Evolutionary conservation across 139 green algal genomes (phyloP), one percentile per base, ranked within the genome.

Genomic region (Gonium pectorale): DNA sequence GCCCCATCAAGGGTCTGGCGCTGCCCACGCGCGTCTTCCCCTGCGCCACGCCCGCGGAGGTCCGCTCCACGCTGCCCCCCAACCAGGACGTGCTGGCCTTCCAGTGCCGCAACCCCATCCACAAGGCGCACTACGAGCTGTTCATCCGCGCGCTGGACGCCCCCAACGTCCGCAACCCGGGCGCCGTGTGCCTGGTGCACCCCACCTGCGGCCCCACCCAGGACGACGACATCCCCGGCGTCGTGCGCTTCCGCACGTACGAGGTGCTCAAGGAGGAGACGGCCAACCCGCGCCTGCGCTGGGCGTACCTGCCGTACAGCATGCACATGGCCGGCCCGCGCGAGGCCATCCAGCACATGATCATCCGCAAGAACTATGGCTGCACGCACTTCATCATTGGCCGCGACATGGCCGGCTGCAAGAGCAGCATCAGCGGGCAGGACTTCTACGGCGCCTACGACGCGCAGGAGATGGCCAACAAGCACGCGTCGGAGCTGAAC

Each of bases 351-450:
- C 94, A 97, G 93, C 95, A 98, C 91, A 98, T 98, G 93, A 96
- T 98, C 86, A 96, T 98, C 89, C 90, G 95, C 85, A 98, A 98
- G 92, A 98, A 98, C 92, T 98, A 97, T 81, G 92, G 94, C 49
- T 96, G 93, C 91, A 96, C 94, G 13, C 95, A 98, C 92, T 98
- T 98, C 88, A 98, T 98, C 89, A 96, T 98, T 73, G 95, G 95
- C 29, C 92, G 95, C 63, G 95, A 98, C 91, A 98, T 98, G 95
- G 95, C 95, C 21, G 95, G 95, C 62, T 96, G 89, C 87, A 98
- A 98, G 93, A 92, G 70, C 79, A 93, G 81, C 75, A 66, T 96
- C 29, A 92, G 87, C 22, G 95, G 95, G 26, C 88, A 95, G 68
- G 94, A 97, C 90, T 97, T 96, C 79, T 97, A 97, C 85, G 94